Percentiles rank a stretch among this genome's conserved stretches.
Evolutionary conservation across 1,284 basidiomycete species (phyloP).

Genomic region (Athelia sp.): DNA sequence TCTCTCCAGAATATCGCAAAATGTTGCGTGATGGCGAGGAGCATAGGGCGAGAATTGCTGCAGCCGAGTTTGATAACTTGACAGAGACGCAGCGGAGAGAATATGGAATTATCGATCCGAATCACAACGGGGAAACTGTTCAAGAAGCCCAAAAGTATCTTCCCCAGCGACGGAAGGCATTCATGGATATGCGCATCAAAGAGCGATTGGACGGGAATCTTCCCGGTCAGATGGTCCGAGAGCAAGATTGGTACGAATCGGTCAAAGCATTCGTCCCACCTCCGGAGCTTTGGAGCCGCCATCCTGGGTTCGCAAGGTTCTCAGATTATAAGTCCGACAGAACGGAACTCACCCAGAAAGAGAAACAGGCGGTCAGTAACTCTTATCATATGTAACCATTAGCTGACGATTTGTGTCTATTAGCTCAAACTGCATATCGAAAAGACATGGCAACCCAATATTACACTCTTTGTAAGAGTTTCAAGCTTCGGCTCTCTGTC

Average conservation of each 20-base stretch:
- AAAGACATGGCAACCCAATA: conserved; percentile 8
- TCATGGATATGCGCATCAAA: not conserved
- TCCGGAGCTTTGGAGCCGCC: conserved; percentile 5
- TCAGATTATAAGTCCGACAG: not conserved
- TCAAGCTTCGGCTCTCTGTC: not conserved
- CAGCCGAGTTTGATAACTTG: not conserved
- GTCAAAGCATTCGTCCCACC: conserved; percentile 11
- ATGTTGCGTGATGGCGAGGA: not conserved
- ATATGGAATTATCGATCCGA: not conserved
- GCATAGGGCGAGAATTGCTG: no score
- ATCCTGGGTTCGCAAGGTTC: conserved; percentile 6
- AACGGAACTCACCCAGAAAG: not conserved
- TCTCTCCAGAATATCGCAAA: not conserved
- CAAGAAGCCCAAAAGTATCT: not conserved
- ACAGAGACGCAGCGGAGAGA: not conserved
- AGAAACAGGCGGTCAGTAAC: not conserved
- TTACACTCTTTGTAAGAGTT: conserved; percentile 6
- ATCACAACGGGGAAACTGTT: not conserved
- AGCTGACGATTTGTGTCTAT: not conserved
- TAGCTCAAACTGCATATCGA: conserved; percentile 5
- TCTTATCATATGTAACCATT: not conserved
- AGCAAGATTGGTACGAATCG: conserved; percentile 9
- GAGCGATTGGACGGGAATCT: not conserved
- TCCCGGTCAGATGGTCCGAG: not conserved
- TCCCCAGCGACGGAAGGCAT: not conserved